A percentile compares a stretch with the other conserved stretches of the same genome.
phyloP scores from a whole-genome alignment of 2,329 filamentous ascomycete species.

The Paraphoma sp. region DNA sequence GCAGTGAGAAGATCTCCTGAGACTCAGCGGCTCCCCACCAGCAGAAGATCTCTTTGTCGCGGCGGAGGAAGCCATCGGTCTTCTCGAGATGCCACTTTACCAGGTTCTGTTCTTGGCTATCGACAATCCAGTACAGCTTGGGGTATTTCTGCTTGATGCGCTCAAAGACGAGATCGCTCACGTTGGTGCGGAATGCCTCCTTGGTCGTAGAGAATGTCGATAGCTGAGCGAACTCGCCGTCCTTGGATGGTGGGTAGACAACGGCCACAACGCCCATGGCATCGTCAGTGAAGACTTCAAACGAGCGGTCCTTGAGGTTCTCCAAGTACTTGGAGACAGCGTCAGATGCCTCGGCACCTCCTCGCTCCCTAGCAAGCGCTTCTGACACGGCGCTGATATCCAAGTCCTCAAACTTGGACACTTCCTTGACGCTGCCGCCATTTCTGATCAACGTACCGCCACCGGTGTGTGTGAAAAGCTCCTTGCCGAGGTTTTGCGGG shows the following conservation, averaged over 20 bases:
- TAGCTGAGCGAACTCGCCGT: conserved; percentile 76
- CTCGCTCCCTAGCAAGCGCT: conserved; percentile 80
- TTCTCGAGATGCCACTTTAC: conserved; percentile 96
- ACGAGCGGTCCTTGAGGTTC: conserved; percentile 75
- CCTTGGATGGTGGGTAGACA: conserved; percentile 75
- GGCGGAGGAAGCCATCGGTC: conserved; percentile 87
- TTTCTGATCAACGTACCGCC: conserved; percentile 91
- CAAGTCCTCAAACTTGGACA: conserved; percentile 74
- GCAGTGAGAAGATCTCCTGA: conserved; percentile 81
- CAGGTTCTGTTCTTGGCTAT: conserved; percentile 93
- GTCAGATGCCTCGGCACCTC: conserved; percentile 79
- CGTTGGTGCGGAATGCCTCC: conserved; percentile 90
- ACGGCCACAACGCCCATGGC: conserved; percentile 91
- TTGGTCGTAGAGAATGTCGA: conserved; percentile 94
- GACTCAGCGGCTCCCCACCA: conserved; percentile 90
- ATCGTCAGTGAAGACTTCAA: conserved; percentile 95
- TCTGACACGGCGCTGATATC: conserved; percentile 80
- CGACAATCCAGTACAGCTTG: conserved; percentile 94
- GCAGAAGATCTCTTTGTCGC: conserved; percentile 88
- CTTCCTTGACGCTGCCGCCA: conserved; percentile 85
- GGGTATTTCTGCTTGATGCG: conserved; percentile 93
- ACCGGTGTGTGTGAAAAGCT: conserved; percentile 94
- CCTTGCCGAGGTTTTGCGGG: conserved; percentile 92
- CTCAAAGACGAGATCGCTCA: conserved; percentile 93
- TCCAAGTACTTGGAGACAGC: conserved; percentile 89